Conservation (phyloP, 2,329 filamentous ascomycete genomes). For the Corniculantispora saksenae region DNA sequence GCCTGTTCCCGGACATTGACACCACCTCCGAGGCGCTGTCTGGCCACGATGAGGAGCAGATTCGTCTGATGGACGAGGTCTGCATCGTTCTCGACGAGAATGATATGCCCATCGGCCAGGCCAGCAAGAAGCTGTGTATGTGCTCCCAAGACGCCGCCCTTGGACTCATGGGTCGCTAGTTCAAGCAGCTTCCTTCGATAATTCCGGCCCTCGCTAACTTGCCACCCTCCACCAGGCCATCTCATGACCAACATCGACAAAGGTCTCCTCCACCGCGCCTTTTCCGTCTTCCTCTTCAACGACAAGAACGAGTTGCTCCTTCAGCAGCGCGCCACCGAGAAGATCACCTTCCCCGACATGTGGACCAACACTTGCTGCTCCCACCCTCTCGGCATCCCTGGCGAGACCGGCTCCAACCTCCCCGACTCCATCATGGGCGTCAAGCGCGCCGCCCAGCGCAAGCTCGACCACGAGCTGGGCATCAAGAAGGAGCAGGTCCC, state of each 20-base stretch:
- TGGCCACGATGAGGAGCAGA: constrained; percentile 96
- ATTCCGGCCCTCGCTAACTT: neutral
- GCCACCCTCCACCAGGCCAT: constrained; percentile 65
- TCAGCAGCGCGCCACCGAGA: constrained; percentile 92
- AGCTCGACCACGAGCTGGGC: constrained; percentile 91
- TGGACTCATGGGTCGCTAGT: neutral
- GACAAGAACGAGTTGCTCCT: constrained; percentile 88
- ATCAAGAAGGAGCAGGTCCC: constrained; percentile 89
- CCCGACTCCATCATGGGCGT: constrained; percentile 80
- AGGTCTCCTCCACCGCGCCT: constrained; percentile 92
- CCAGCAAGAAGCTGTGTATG: constrained; percentile 94
- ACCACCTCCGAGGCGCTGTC: constrained; percentile 73
- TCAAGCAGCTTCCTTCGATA: neutral
- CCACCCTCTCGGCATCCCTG: constrained; percentile 87
- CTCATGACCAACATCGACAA: constrained; percentile 98
- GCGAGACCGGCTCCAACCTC: constrained; percentile 84
- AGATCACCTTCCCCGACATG: constrained; percentile 98
- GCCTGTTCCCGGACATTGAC: constrained; percentile 83
- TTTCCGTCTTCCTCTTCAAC: constrained; percentile 98
- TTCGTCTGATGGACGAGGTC: constrained; percentile 96
- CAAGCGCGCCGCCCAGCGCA: constrained; percentile 88
- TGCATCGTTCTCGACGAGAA: constrained; percentile 96
- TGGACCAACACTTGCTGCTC: constrained; percentile 99
- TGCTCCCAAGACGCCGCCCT: neutral
- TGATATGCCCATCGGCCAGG: constrained; percentile 89